Evolutionary conservation across 2,329 filamentous ascomycete genomes (phyloP).

Genomic region (Claviceps digitariae): DNA sequence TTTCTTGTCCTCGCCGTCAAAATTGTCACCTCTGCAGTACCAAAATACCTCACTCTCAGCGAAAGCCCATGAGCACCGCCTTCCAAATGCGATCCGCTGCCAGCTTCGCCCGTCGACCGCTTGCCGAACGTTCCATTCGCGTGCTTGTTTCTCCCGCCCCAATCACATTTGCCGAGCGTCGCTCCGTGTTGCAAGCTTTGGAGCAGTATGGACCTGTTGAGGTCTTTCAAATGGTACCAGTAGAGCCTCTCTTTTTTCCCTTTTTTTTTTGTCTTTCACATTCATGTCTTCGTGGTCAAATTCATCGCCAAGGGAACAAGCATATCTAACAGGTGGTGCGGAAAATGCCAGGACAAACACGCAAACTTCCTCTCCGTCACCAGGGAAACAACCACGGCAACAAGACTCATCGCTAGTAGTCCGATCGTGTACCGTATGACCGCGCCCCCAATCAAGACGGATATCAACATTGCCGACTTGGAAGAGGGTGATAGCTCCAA

Average conservation of each 20-base stretch:
- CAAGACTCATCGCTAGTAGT: slow-evolving; percentile 27
- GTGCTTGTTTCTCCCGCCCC: slow-evolving; percentile 39
- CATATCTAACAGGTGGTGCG: background rate
- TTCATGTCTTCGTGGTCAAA: background rate
- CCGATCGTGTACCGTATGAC: slow-evolving; percentile 33
- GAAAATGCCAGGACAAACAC: slow-evolving; percentile 27
- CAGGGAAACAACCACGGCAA: slow-evolving; percentile 24
- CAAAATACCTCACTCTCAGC: background rate
- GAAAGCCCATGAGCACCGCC: too few species aligned
- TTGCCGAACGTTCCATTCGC: slow-evolving; percentile 29
- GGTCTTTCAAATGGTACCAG: slow-evolving; percentile 30
- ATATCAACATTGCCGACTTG: slow-evolving; percentile 21
- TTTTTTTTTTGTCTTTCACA: background rate
- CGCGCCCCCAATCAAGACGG: slow-evolving; percentile 13
- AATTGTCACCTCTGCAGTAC: too few species aligned
- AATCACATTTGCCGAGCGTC: slow-evolving; percentile 37
- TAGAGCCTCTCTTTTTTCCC: background rate
- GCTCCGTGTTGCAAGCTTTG: slow-evolving; percentile 38
- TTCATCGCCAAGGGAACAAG: background rate
- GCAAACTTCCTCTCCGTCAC: slow-evolving; percentile 38
- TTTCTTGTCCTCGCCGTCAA: background rate
- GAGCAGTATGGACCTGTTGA: slow-evolving; percentile 36
- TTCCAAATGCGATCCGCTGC: slow-evolving; percentile 7
- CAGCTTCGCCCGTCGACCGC: slow-evolving; percentile 6
- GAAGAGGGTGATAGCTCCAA: slow-evolving; percentile 9